Conservation (phyloP, 495 filamentous ascomycete species). For the Aspergillus funiculosus region DNA sequence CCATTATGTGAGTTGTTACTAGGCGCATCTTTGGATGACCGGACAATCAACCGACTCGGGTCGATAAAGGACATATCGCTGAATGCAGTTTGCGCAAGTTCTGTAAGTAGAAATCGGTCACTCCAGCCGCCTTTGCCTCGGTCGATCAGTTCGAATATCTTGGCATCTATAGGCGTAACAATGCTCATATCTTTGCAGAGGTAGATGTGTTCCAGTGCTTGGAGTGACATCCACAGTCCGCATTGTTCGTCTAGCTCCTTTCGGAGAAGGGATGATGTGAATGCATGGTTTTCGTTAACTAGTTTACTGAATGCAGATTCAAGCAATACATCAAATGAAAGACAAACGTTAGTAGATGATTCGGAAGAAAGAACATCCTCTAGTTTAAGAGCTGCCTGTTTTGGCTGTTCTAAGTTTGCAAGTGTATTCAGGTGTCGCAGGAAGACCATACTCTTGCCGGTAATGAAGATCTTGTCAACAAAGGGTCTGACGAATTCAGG, state of each 20-base stretch:
- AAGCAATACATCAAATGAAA: conserved; percentile 73
- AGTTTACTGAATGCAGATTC: conserved; percentile 60
- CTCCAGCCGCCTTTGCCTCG: conserved; percentile 62
- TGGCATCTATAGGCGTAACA: conserved; percentile 55
- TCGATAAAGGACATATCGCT: conserved; percentile 46
- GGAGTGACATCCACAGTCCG: conserved; percentile 58
- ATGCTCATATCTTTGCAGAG: conserved; percentile 64
- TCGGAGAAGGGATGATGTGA: conserved; percentile 58
- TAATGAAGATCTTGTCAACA: conserved; percentile 66
- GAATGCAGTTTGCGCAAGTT: conserved; percentile 67
- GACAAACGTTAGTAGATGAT: conserved; percentile 33
- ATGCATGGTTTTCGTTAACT: conserved; percentile 65
- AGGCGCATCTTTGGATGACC: conserved; percentile 24
- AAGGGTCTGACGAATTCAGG: conserved; percentile 69
- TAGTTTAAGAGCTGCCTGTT: conserved; percentile 47
- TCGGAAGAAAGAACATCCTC: conserved; percentile 45
- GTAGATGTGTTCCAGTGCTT: conserved; percentile 65
- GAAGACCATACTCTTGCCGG: conserved; percentile 84
- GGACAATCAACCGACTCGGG: conserved; percentile 52
- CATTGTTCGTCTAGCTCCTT: conserved; percentile 62
- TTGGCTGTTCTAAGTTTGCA: conserved; percentile 15
- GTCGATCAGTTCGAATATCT: conserved; percentile 75
- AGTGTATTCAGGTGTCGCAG: conserved; percentile 53
- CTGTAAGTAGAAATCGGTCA: conserved; percentile 76
- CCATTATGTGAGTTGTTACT: conserved; percentile 10